Percentiles rank a stretch among this genome's conserved stretches.
Conservation (phyloP, 345 rosid genomes). For the Erodium maritimum region DNA sequence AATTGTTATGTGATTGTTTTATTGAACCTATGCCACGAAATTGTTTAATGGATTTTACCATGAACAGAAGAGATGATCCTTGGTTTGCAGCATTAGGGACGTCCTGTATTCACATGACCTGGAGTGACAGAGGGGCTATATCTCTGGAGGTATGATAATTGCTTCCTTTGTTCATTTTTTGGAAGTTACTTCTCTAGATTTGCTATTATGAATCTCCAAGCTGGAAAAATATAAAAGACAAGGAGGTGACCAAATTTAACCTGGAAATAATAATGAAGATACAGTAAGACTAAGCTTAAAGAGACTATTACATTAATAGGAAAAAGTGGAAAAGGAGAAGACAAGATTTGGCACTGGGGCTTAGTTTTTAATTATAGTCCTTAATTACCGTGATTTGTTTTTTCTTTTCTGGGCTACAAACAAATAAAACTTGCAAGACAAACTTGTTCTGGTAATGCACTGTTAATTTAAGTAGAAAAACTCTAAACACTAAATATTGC, state of each 20-base stretch:
- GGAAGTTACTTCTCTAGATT: too few relatives aligned
- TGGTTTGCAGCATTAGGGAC: slow-evolving; percentile 91
- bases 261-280: background rate
- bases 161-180: slow-evolving; percentile 3
- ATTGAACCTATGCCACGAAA: background rate
- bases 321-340: background rate
- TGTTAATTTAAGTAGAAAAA: background rate
- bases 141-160: slow-evolving; percentile 63
- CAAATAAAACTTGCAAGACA: too few relatives aligned
- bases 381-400: background rate
- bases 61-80: slow-evolving; percentile 77
- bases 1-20: background rate
- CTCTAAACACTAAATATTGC: background rate
- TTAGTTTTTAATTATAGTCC: background rate
- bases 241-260: background rate
- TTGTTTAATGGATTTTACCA: slow-evolving; percentile 6
- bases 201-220: too few relatives aligned
- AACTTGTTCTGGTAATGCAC: background rate
- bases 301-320: background rate
- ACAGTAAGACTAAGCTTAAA: background rate
- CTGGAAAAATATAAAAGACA: too few relatives aligned
- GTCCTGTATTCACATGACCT: slow-evolving; percentile 85
- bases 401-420: background rate
- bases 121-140: slow-evolving; percentile 86
- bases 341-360: background rate